Conservation (phyloP, 1,284 basidiomycete genomes). For the Somion occarium region DNA sequence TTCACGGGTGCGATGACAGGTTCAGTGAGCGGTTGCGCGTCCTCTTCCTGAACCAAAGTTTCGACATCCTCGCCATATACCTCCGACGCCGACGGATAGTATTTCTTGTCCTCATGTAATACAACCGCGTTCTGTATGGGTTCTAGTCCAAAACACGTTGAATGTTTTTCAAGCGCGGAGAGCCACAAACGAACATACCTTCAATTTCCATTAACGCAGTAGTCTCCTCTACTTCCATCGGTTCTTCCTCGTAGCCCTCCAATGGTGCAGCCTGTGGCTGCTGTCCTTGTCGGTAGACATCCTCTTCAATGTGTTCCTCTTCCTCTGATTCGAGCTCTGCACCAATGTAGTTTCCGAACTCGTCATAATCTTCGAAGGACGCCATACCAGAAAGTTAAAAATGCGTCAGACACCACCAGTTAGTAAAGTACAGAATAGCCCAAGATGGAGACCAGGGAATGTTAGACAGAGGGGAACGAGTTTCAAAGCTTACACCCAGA, state of each 20-base stretch:
- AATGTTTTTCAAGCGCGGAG: background rate
- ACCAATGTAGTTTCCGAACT: constrained; percentile 96
- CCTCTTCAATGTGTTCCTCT: constrained; percentile 58
- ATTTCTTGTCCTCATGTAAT: constrained; percentile 97
- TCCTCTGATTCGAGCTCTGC: constrained; percentile 90
- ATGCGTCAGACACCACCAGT: too few relatives aligned
- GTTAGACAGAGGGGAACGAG: too few relatives aligned
- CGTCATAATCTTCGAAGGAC: constrained; percentile 83
- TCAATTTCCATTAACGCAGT: constrained; percentile 78
- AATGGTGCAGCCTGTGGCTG: constrained; percentile 41
- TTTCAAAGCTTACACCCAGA: constrained; percentile 10
- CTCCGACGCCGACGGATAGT: constrained; percentile 91
- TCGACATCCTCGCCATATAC: constrained; percentile 95
- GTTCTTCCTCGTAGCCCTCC: constrained; percentile 74
- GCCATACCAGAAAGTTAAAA: constrained; percentile 44
- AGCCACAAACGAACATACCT: constrained; percentile 42
- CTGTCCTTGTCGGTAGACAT: constrained; percentile 36
- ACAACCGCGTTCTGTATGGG: constrained; percentile 83
- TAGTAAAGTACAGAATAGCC: background rate
- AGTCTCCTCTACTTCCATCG: constrained; percentile 48
- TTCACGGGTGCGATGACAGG: constrained; percentile 97
- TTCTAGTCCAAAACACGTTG: constrained; percentile 34
- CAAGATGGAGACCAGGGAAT: too few relatives aligned
- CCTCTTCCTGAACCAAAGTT: constrained; percentile 97
- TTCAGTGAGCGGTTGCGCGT: constrained; percentile 91